Conservation (phyloP, 208 protist genomes). For the Phytomonas sp. region DNA sequence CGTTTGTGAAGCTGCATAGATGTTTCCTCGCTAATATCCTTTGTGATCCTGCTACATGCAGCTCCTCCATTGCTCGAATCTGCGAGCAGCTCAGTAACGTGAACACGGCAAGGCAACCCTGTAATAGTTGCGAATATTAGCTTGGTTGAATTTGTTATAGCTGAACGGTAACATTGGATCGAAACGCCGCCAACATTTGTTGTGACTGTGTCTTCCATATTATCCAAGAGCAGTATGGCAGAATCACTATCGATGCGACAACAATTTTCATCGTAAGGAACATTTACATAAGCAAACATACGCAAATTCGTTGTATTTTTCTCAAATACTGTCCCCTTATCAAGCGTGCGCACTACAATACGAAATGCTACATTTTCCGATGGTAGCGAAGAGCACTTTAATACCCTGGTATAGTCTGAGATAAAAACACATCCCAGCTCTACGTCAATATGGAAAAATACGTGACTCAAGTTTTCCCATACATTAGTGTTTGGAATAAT, state of each 20-base stretch:
- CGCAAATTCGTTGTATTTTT: neutral
- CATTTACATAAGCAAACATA: constrained; percentile 1
- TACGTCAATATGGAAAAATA: neutral
- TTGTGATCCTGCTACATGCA: neutral
- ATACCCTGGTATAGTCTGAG: neutral
- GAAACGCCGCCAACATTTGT: neutral
- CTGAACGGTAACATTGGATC: neutral
- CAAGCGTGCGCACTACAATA: neutral
- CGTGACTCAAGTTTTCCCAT: neutral
- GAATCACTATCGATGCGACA: neutral
- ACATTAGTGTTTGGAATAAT: neutral
- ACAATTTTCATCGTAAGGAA: constrained; percentile 1
- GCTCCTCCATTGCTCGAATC: neutral
- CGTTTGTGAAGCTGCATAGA: neutral
- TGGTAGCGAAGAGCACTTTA: neutral
- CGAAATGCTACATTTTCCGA: neutral
- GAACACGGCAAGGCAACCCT: neutral
- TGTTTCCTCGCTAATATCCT: neutral
- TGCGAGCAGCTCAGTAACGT: neutral
- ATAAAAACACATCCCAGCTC: neutral
- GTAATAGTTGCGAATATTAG: neutral
- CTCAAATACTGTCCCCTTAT: neutral
- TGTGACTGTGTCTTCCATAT: neutral
- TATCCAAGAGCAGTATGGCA: neutral
- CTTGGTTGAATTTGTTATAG: neutral